Percentiles rank a stretch among this genome's conserved stretches.
phyloP scores from a whole-genome alignment of 2,329 filamentous ascomycete genomes.

The Didymella sp. region DNA sequence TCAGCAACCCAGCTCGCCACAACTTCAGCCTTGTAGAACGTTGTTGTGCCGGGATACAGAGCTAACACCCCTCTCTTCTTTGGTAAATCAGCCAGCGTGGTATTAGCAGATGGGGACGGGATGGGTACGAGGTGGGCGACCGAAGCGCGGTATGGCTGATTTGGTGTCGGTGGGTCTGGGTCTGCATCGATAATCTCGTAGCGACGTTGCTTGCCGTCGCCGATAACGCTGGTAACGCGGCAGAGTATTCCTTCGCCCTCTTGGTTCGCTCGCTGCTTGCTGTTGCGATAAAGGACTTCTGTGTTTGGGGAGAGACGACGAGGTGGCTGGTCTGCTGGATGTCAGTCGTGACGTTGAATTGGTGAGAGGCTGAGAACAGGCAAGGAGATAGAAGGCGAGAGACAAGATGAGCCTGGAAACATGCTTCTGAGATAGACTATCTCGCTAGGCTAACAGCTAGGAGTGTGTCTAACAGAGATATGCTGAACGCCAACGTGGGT shows the following conservation, averaged over 20 bases:
- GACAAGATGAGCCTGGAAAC: slow-evolving; percentile 6
- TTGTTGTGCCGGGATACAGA: slow-evolving; percentile 61
- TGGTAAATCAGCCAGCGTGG: slow-evolving; percentile 51
- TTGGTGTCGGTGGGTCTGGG: slow-evolving; percentile 50
- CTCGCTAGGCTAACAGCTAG: slow-evolving; percentile 32
- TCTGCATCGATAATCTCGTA: slow-evolving; percentile 62
- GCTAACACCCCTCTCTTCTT: slow-evolving; percentile 56
- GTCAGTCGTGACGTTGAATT: slow-evolving; percentile 7
- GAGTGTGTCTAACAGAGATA: slow-evolving; percentile 21
- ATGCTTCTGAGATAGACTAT: slow-evolving; percentile 23
- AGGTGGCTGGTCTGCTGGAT: slow-evolving; percentile 30
- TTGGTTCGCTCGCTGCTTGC: slow-evolving; percentile 46
- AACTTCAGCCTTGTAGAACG: slow-evolving; percentile 61
- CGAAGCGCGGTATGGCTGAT: slow-evolving; percentile 53
- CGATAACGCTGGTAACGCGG: slow-evolving; percentile 59
- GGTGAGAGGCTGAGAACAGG: slow-evolving; percentile 1
- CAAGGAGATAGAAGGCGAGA: not conserved
- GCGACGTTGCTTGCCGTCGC: slow-evolving; percentile 60
- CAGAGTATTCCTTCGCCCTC: slow-evolving; percentile 62
- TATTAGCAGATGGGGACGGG: slow-evolving; percentile 52
- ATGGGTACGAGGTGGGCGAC: slow-evolving; percentile 57
- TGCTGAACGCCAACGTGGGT: slow-evolving; percentile 25
- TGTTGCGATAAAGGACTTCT: slow-evolving; percentile 60
- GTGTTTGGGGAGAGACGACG: slow-evolving; percentile 51
- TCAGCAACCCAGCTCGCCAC: slow-evolving; percentile 50